Evolutionary conservation across 1,139 yeast genomes (phyloP), one percentile per base, ranked within the genome.

Genomic region (Suhomyces taliae): DNA sequence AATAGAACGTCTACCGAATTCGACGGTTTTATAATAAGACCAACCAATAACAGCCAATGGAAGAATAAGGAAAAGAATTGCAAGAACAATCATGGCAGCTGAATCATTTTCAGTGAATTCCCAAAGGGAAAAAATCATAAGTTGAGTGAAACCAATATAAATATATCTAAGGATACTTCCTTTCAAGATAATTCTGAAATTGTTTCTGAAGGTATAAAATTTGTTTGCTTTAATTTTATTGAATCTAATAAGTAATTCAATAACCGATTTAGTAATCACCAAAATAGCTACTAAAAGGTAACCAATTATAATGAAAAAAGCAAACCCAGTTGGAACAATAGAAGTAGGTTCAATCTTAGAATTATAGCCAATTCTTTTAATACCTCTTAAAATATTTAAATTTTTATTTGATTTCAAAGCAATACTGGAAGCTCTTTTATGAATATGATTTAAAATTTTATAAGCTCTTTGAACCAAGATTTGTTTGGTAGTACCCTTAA

Each of bases 121-220:
- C 88, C 89, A 87, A 43, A 86, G 73, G 11, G 91, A 81, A 45
- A 87, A 72, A 44, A 87, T 78, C 4, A 80, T 70, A 54, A 87
- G 69, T 66, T 87, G 95, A 2, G 90, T 81, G 61, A 85, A 85
- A 0, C 93, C 95, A 62, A 87, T 85, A 57, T 80, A 84, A 47
- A 86, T 74, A 59, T 86, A 86, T 65, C 90, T 78, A 54, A 84
- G 74, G 41, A 87, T 53, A 7, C 89, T 70, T 41, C 95, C 95
- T 59, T 85, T 86, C 53, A 87, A 64, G 35, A 85, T 74, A 35
- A 66, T 60, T 48, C 58, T 64, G 78, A 88, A 85, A 40, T 80
- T 74, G 39, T 65, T 65, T 60, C 86, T 73, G 59, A 82, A 79
- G 47, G 75, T 78, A 32, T 62, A 49, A 48, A 81, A 76, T 50